Percentiles rank a stretch among this genome's conserved stretches.
Evolutionary conservation across 495 filamentous ascomycete species (phyloP).

Genomic region (Aeminium ludgeri): DNA sequence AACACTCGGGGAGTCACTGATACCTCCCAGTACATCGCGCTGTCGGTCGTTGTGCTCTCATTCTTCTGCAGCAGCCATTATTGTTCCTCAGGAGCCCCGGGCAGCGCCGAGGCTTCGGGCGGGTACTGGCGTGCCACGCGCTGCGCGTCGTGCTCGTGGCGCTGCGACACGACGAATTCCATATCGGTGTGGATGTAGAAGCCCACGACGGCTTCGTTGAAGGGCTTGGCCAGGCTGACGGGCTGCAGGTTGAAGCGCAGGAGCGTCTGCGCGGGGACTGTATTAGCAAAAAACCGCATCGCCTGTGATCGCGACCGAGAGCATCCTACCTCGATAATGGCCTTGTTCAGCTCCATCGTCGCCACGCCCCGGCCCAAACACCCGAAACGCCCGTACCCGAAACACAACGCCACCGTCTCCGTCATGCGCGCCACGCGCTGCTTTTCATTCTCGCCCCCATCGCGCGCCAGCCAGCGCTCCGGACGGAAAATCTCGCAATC

Average conservation of each 20-base stretch:
- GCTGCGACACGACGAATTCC: constrained; percentile 15
- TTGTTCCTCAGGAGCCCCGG: constrained; percentile 7
- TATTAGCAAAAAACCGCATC: too few species aligned
- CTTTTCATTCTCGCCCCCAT: constrained; percentile 6
- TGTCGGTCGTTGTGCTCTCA: not conserved
- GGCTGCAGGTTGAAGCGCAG: constrained; percentile 19
- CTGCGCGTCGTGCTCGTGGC: not conserved
- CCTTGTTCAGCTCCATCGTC: constrained; percentile 20
- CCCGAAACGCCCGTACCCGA: constrained; percentile 17
- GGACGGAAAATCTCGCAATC: constrained; percentile 19
- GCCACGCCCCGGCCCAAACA: constrained; percentile 19
- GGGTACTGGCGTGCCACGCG: not conserved
- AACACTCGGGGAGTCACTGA: too few species aligned
- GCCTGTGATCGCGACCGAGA: too few species aligned
- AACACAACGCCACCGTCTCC: constrained; percentile 16
- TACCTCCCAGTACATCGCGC: too few species aligned
- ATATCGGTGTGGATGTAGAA: constrained; percentile 19
- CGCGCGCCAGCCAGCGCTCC: constrained; percentile 15
- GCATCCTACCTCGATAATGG: constrained; percentile 16
- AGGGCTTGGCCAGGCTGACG: constrained; percentile 16
- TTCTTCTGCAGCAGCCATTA: constrained; percentile 4
- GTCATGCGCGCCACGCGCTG: constrained; percentile 13
- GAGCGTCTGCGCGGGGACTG: constrained; percentile 8
- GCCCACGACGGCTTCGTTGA: constrained; percentile 16
- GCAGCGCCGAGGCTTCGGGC: constrained; percentile 4